These are phyloP conservation scores for Venturia effusa DNA, from an alignment of 2,329 filamentous ascomycete genomes.

Conservation along the genomic window DNA sequence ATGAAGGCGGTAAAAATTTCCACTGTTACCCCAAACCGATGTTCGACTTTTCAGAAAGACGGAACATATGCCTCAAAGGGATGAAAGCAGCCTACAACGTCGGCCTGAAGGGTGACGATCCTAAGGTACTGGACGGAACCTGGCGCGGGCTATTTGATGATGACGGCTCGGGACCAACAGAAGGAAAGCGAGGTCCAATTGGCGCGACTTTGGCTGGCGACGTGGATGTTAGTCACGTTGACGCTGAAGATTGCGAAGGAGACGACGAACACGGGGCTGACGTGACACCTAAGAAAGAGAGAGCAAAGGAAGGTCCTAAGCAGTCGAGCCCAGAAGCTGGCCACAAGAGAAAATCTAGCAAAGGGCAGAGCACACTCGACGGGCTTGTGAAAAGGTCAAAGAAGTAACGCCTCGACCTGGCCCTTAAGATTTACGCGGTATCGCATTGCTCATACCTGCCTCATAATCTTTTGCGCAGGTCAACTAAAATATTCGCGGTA, in stretches of 20 bases:
- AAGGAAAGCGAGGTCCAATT: background rate
- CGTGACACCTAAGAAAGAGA: background rate
- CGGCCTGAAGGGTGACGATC: constrained; percentile 53
- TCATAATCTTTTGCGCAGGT: too few species aligned
- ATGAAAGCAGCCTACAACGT: constrained; percentile 63
- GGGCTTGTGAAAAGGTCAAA: constrained; percentile 13
- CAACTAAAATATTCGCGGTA: too few species aligned
- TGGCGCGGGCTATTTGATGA: constrained; percentile 41
- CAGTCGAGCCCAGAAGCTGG: background rate
- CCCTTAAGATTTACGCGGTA: too few species aligned
- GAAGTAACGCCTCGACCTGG: background rate
- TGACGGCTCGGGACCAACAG: constrained; percentile 27
- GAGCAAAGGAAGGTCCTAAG: background rate
- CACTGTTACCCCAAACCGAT: constrained; percentile 59
- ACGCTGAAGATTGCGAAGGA: background rate
- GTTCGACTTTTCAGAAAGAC: constrained; percentile 59
- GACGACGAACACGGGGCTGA: background rate
- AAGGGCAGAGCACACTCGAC: constrained; percentile 13
- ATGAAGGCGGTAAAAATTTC: constrained; percentile 32
- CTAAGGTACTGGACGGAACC: constrained; percentile 49
- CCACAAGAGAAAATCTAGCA: constrained; percentile 7
- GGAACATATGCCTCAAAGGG: constrained; percentile 50
- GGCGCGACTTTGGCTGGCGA: background rate
- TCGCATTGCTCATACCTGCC: background rate
- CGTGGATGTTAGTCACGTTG: background rate